A percentile compares a stretch with the other conserved stretches of the same genome.
phyloP scores from a whole-genome alignment of 2,329 filamentous ascomycete species.

The Cladosporium sp. region DNA sequence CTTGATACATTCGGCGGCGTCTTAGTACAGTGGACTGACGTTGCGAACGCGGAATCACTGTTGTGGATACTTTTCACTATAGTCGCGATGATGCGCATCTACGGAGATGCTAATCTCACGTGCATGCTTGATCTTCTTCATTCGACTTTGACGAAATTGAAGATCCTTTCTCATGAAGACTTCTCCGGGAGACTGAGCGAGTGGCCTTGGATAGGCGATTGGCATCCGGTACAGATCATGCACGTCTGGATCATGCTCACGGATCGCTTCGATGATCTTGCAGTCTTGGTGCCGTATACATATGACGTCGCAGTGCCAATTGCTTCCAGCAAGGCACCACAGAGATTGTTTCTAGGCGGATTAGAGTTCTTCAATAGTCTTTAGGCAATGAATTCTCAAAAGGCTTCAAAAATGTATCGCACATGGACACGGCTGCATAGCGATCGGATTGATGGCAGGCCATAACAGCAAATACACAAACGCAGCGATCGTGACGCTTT shows the following conservation, averaged over 20 bases:
- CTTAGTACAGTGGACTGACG: not conserved
- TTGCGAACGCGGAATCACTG: not conserved
- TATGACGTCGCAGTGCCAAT: not conserved
- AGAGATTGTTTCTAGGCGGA: conserved; percentile 4
- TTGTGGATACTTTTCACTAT: conserved; percentile 8
- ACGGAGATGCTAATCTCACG: not conserved
- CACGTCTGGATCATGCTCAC: conserved; percentile 2
- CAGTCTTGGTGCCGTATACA: not conserved
- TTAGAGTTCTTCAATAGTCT: conserved; percentile 8
- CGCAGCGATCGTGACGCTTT: too few relatives aligned
- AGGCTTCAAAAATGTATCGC: too few relatives aligned
- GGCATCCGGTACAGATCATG: not conserved
- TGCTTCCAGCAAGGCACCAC: not conserved
- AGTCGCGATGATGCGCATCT: not conserved
- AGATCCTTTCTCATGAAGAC: not conserved
- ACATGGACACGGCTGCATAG: too few relatives aligned
- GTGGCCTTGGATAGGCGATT: conserved; percentile 5
- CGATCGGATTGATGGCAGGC: too few relatives aligned
- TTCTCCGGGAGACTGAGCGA: not conserved
- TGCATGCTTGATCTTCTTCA: conserved; percentile 1
- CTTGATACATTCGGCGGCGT: not conserved
- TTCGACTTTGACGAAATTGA: not conserved
- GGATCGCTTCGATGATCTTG: conserved; percentile 2
- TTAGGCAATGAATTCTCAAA: too few relatives aligned
- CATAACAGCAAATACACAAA: too few relatives aligned